Evolutionary conservation across 768 basidiomycete species (phyloP), one percentile per base, ranked within the genome.

Genomic region (Sporobolomyces pararoseus): DNA sequence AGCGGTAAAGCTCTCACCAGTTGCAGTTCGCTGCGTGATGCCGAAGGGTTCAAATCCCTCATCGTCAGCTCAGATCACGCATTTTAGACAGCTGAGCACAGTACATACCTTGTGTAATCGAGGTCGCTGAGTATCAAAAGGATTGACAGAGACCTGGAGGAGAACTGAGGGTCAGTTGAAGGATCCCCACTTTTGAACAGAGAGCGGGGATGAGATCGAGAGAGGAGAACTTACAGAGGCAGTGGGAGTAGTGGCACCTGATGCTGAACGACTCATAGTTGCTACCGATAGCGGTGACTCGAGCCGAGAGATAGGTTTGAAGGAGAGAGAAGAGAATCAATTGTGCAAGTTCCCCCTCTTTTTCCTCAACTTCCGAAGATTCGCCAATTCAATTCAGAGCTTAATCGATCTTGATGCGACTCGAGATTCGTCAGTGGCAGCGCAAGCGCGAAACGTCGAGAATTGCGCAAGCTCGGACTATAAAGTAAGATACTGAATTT

Each of bases 11-110:
- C 6, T 23, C 16, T 42, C 7, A 65, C 70, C 70, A 2, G 70
- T 71, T 6, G 70, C 70, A 14, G 70, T 63, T 16, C 70, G 65
- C 70, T 71, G 70, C 23, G 13, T 14, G 46, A 47, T 14, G 21
- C 13, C 12, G 46, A 47, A 12, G 21, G 46, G 13, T 21, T 14
- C 12, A 6, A 14, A 12, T 47, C 46, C 21, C 46, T 47, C 46
- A 21, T 6, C 21, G 10, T 47, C 12, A 13, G 10, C 21, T 17
- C 17, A 42, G 39, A 42, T 9, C 39, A 42, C 10, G 39, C 9
- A 42, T 42, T 9, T 42, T 9, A n/a, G n/a, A n/a, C n/a, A n/a
- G 39, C 9, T 16, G 23, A 37, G 37, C 37, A n/a, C 0, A 29
- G 9, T 6, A 31, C 60, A 27, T 23, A 71, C 70, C 65, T 71